A percentile compares a stretch with the other conserved stretches of the same genome.
Conservation (phyloP, 768 basidiomycete species). For the Ramaria rubella region DNA sequence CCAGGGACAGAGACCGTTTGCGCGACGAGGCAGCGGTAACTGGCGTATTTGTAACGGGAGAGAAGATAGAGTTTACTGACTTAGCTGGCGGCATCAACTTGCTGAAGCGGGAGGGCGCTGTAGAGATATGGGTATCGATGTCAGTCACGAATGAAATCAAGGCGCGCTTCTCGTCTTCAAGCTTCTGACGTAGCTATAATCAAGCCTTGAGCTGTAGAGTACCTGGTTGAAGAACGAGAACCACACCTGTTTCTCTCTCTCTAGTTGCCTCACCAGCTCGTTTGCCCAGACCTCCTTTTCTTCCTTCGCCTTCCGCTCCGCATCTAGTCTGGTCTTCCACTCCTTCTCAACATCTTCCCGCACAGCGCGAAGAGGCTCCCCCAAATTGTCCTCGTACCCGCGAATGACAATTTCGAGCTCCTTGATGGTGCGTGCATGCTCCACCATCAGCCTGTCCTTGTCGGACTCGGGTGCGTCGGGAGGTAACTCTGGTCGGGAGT, state of each 20-base stretch:
- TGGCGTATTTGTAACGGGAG: constrained; percentile 13
- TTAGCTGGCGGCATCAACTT: constrained; percentile 1
- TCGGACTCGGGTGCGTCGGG: constrained; percentile 60
- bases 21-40: not conserved
- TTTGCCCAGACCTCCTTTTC: constrained; percentile 69
- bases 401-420: constrained; percentile 69
- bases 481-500: constrained; percentile 60
- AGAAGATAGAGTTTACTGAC: not conserved
- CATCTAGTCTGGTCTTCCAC: constrained; percentile 55
- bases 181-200: constrained; percentile 44
- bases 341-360: constrained; percentile 71
- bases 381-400: constrained; percentile 69
- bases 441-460: constrained; percentile 67
- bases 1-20: constrained; percentile 5
- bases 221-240: constrained; percentile 4
- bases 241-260: constrained; percentile 68
- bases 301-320: constrained; percentile 51
- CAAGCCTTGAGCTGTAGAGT: not conserved
- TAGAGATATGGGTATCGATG: constrained; percentile 50
- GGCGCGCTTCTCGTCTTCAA: constrained; percentile 75
- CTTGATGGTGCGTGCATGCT: constrained; percentile 67
- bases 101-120: constrained; percentile 32
- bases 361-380: constrained; percentile 57
- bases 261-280: constrained; percentile 68
- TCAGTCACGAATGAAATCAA: constrained; percentile 75